These are phyloP conservation scores for Tetraselmis chui DNA, from an alignment of 139 green algal species.

Conservation along the genomic window DNA sequence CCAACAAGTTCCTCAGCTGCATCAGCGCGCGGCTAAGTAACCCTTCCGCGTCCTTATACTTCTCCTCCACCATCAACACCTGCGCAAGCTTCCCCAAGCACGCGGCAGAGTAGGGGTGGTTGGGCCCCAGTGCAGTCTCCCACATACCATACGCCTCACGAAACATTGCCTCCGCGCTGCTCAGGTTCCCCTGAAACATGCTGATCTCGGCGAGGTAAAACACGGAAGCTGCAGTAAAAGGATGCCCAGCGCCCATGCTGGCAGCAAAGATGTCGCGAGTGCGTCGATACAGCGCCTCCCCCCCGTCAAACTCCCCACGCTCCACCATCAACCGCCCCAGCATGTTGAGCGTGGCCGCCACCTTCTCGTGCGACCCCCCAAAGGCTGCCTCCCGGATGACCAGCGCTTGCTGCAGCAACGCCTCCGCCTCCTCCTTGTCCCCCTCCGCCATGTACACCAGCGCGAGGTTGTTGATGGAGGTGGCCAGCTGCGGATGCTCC, in stretches of 20 bases:
- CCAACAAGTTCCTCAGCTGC: not conserved
- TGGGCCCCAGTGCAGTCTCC: constrained; percentile 9
- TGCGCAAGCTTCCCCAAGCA: constrained; percentile 8
- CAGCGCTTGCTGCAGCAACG: constrained; percentile 2
- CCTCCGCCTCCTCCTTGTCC: constrained; percentile 10
- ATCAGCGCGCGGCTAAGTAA: not conserved
- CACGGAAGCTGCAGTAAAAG: not conserved
- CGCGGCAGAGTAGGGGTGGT: not conserved
- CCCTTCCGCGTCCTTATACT: not conserved
- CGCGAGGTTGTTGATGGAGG: not conserved
- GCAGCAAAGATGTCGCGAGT: not conserved
- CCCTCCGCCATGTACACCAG: not conserved
- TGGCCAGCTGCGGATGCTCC: not conserved
- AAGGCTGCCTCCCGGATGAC: not conserved
- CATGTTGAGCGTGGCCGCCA: constrained; percentile 4
- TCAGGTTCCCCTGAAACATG: not conserved
- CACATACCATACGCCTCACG: not conserved
- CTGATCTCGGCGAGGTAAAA: not conserved
- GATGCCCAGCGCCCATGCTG: not conserved
- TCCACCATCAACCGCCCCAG: constrained; percentile 14
- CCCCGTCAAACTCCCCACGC: constrained; percentile 9
- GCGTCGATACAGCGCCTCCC: not conserved
- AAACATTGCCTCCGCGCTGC: constrained; percentile 9
- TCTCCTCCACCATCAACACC: constrained; percentile 3
- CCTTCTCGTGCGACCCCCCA: constrained; percentile 6